These are phyloP conservation scores for Malbranchea zuffiana DNA, from an alignment of 2,329 filamentous ascomycete genomes.

Conservation along the genomic window DNA sequence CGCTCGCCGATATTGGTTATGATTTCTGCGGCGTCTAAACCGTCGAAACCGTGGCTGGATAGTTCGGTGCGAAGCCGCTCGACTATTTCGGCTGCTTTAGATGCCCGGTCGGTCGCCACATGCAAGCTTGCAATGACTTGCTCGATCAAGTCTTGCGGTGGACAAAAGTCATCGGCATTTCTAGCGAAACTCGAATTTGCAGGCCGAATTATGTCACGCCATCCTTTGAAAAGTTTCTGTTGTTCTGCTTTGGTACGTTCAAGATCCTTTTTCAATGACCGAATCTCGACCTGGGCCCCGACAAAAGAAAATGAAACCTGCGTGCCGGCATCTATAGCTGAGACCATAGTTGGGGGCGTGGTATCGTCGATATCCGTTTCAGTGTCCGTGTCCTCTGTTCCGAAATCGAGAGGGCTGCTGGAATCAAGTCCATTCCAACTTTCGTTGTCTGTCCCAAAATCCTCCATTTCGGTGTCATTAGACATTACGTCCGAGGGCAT, in stretches of 20 bases:
- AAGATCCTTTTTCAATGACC: constrained; percentile 27
- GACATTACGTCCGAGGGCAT: too few species aligned
- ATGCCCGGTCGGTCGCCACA: constrained; percentile 27
- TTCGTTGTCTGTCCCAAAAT: background rate
- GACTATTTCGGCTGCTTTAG: constrained; percentile 29
- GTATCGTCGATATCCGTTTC: constrained; percentile 3
- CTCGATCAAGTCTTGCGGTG: constrained; percentile 30
- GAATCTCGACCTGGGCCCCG: constrained; percentile 8
- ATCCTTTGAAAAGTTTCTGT: constrained; percentile 30
- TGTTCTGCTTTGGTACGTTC: constrained; percentile 32
- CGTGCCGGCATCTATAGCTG: constrained; percentile 5
- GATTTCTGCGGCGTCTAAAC: constrained; percentile 22
- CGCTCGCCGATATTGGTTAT: constrained; percentile 28
- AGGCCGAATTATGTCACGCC: constrained; percentile 24
- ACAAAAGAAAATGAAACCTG: constrained; percentile 9
- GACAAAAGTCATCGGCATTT: constrained; percentile 17
- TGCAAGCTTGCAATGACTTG: constrained; percentile 29
- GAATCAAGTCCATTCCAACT: background rate
- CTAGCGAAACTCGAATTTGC: constrained; percentile 11
- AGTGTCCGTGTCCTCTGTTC: background rate
- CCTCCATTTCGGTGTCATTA: constrained; percentile 12
- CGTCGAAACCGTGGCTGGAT: constrained; percentile 31
- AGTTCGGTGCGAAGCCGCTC: constrained; percentile 28
- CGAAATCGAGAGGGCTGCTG: background rate
- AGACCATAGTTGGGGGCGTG: background rate